Evolutionary conservation across 1,284 basidiomycete genomes (phyloP), one percentile per base, ranked within the genome.

Genomic region (Rhodotorula sp.): DNA sequence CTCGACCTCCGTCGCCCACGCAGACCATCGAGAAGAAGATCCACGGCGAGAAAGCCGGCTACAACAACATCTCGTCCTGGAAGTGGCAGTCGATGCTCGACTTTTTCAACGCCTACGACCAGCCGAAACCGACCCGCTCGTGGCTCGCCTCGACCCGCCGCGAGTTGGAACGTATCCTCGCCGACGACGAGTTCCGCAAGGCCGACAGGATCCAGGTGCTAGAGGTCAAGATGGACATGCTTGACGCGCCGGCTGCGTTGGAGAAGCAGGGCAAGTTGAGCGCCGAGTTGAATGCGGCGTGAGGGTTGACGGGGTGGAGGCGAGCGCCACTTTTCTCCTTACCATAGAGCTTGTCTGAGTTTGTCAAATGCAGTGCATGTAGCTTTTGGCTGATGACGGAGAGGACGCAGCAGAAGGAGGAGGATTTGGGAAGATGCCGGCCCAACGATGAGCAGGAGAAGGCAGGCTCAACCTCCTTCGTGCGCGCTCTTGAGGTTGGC

Each of bases 151-250:
- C 79, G 68, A 88, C 83, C 62, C 90, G 88, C 79, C 71, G 80
- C 7, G 89, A 89, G 79, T 82, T 94, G 36, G 84, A 86, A 39
- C 79, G 78, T 15, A 83, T 94, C 34, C 82, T 94, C 63, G 82
- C 85, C 24, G 83, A 88, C 76, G 71, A 80, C 1, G 77, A 81
- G 15, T 92, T 93, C 76, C 84, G 82, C 1, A 82, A 77, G 47
- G 86, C 87, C 7, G 82, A 86, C 58, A 84, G 85, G 78, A 87
- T 91, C 64, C 89, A 91, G 79, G 81, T 93, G 46, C 87, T 93
- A 13, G 91, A 93, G 80, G 84, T 93, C 15, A 81, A 88, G 68
- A 90, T 93, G 89, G 84, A 84, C 51, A 84, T 84, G 73, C 82
- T 85, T 39, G 91, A 93, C 79, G 89, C 89, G 0, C 91, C 91